A percentile compares a stretch with the other conserved stretches of the same genome.
These are phyloP conservation scores for Geotrichum bryndzae DNA, from an alignment of 1,139 yeast genomes.

Conservation along the genomic window DNA sequence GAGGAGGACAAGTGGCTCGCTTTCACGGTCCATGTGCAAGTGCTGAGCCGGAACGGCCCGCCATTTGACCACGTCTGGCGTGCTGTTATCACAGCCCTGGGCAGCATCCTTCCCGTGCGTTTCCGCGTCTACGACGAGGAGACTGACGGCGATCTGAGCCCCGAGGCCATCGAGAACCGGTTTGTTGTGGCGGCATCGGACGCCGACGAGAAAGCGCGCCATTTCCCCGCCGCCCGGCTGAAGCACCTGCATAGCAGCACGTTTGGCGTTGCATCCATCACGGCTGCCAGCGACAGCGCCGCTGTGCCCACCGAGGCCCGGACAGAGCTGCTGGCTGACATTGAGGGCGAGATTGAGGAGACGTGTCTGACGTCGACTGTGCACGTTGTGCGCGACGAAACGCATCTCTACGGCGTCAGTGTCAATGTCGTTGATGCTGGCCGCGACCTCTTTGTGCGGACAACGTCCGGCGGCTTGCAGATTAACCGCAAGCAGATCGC, in stretches of 20 bases:
- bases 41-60: slow-evolving; percentile 65
- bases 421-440: slow-evolving; percentile 20
- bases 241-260: slow-evolving; percentile 47
- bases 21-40: slow-evolving; percentile 67
- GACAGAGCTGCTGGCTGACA: slow-evolving; percentile 51
- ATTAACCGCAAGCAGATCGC: slow-evolving; percentile 8
- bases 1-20: slow-evolving; percentile 49
- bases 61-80: slow-evolving; percentile 72
- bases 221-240: slow-evolving; percentile 36
- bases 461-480: slow-evolving; percentile 3
- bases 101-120: slow-evolving; percentile 53
- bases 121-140: slow-evolving; percentile 44
- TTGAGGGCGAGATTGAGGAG: slow-evolving; percentile 80
- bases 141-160: slow-evolving; percentile 11
- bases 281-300: slow-evolving; percentile 19
- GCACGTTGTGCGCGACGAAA: slow-evolving; percentile 34
- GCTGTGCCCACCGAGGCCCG: not conserved
- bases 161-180: not conserved
- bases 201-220: slow-evolving; percentile 22
- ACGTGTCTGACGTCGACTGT: slow-evolving; percentile 42
- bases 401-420: slow-evolving; percentile 20
- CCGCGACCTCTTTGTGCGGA: not conserved
- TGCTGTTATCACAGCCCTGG: slow-evolving; percentile 59
- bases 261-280: slow-evolving; percentile 54
- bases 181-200: slow-evolving; percentile 5